These are phyloP conservation scores for Batkoa obscura DNA, from an alignment of 371 early-diverging fungal genomes.

Conservation along the genomic window DNA sequence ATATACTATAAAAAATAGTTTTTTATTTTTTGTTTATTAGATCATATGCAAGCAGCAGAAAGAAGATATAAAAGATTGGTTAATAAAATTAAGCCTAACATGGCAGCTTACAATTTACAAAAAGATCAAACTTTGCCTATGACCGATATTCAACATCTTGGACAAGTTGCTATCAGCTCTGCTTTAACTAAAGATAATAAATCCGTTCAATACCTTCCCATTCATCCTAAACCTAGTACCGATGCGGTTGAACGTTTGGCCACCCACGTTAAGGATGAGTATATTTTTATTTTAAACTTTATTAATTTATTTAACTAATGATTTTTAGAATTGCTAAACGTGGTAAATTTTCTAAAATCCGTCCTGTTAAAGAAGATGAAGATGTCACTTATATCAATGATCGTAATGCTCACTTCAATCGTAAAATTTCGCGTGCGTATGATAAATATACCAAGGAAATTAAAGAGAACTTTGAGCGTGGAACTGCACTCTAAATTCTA, in stretches of 20 bases:
- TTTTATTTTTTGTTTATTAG: slow-evolving; percentile 14
- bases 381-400: slow-evolving; percentile 94
- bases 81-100: slow-evolving; percentile 62
- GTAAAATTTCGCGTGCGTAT: slow-evolving; percentile 79
- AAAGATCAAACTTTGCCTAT: slow-evolving; percentile 20
- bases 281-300: slow-evolving; percentile 12
- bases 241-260: slow-evolving; percentile 56
- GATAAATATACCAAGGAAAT: slow-evolving; percentile 88
- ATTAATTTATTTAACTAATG: not conserved
- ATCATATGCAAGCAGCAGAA: slow-evolving; percentile 66
- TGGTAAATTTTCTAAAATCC: slow-evolving; percentile 42
- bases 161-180: not conserved
- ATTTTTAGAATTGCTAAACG: slow-evolving; percentile 34
- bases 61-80: slow-evolving; percentile 68
- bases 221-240: slow-evolving; percentile 33
- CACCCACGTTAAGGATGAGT: slow-evolving; percentile 56
- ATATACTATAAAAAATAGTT: not conserved
- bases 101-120: slow-evolving; percentile 47
- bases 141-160: not conserved
- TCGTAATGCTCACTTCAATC: slow-evolving; percentile 84
- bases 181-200: slow-evolving; percentile 10
- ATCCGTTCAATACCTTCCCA: slow-evolving; percentile 30
- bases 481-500: slow-evolving; percentile 41
- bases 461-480: slow-evolving; percentile 70
- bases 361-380: slow-evolving; percentile 52